Percentiles rank a stretch among this genome's conserved stretches.
Conservation (phyloP, 148 eudicot species). For the Dianthus caryophyllus region DNA sequence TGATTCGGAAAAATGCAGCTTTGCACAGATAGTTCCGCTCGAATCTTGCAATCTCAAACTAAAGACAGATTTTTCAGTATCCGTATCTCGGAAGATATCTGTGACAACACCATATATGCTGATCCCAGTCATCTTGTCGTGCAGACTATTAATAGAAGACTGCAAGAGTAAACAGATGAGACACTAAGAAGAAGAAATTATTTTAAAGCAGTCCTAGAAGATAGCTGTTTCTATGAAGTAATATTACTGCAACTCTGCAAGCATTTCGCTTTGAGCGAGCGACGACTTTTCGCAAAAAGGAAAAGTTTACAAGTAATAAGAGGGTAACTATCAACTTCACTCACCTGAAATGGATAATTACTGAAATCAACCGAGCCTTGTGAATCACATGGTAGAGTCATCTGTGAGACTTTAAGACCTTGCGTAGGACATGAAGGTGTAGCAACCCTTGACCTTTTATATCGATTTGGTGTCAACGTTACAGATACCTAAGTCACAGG, state of each 20-base stretch:
- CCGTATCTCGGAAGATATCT: constrained; percentile 45
- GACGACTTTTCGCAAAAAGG: not conserved
- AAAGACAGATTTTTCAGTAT: constrained; percentile 34
- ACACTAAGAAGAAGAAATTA: constrained; percentile 26
- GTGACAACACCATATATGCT: constrained; percentile 72
- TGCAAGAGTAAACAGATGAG: constrained; percentile 64
- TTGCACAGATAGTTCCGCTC: constrained; percentile 70
- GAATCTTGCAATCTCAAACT: constrained; percentile 63
- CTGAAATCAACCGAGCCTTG: constrained; percentile 88
- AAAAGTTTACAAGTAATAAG: not conserved
- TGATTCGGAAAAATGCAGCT: constrained; percentile 58
- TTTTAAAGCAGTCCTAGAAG: not conserved
- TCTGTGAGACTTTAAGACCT: constrained; percentile 73
- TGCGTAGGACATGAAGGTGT: constrained; percentile 52
- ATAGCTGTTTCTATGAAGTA: not conserved
- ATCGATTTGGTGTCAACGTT: constrained; percentile 66
- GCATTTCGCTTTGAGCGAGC: not conserved
- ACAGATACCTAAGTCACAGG: constrained; percentile 52
- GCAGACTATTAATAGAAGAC: constrained; percentile 67
- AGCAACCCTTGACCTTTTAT: constrained; percentile 57
- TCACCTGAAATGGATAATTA: constrained; percentile 81
- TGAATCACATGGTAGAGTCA: constrained; percentile 85
- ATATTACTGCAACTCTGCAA: not conserved
- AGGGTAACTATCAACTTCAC: constrained; percentile 11
- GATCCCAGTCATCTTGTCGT: constrained; percentile 87